Percentiles rank a stretch among this genome's conserved stretches.
Conservation (phyloP, 2,329 filamentous ascomycete species). For the Pseudohalonectria lignicola region DNA sequence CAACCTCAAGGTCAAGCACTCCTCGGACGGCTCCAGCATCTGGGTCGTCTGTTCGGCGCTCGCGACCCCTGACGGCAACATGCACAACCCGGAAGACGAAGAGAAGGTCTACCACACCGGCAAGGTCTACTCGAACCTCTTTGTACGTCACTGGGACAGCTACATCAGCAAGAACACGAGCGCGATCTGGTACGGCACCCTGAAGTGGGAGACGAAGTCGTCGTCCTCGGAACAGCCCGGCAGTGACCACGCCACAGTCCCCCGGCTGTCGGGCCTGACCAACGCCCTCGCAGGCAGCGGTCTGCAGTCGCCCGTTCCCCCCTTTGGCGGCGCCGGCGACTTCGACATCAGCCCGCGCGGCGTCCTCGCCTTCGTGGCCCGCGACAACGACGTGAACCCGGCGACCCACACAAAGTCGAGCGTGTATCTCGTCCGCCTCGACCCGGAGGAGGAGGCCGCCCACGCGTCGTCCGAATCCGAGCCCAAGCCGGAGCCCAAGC, state of each 20-base stretch:
- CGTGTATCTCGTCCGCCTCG: conserved; percentile 61
- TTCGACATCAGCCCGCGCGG: conserved; percentile 62
- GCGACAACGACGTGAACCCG: conserved; percentile 59
- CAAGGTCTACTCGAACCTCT: conserved; percentile 63
- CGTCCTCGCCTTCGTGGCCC: conserved; percentile 58
- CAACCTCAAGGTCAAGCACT: conserved; percentile 46
- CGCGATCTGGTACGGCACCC: conserved; percentile 60
- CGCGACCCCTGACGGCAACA: conserved; percentile 55
- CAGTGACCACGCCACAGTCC: conserved; percentile 9
- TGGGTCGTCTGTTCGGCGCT: conserved; percentile 51
- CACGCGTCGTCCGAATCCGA: conserved; percentile 43
- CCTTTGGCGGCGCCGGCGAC: conserved; percentile 71
- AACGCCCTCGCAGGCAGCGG: conserved; percentile 53
- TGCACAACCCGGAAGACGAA: conserved; percentile 51
- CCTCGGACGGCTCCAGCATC: conserved; percentile 32
- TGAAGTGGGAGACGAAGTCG: conserved; percentile 30
- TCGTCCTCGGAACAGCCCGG: conserved; percentile 12
- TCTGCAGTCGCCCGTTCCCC: conserved; percentile 58
- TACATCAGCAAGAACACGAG: conserved; percentile 60
- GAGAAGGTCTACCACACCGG: conserved; percentile 48
- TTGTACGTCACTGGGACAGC: conserved; percentile 76
- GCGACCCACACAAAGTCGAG: conserved; percentile 73
- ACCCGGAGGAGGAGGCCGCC: too few species aligned
- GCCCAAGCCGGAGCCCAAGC: neutral
- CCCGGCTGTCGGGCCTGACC: conserved; percentile 34